Evolutionary conservation across 2,329 filamentous ascomycete genomes (phyloP).

Genomic region (Ambrosiella beaveri): DNA sequence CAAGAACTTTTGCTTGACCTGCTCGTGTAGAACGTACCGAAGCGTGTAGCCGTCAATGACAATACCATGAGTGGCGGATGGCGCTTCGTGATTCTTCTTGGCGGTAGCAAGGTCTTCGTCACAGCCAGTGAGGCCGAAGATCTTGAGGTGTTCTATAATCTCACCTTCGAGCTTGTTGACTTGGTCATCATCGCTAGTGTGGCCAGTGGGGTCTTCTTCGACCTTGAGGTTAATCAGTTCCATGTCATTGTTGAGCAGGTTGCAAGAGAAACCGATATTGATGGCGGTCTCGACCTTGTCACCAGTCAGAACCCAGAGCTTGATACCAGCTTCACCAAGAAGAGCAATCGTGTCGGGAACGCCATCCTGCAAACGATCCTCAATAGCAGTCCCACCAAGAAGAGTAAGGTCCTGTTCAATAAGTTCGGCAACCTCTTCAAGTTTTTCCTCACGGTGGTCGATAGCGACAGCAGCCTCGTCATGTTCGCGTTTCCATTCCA

Average conservation of each 20-base stretch:
- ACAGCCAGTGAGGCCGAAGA: conserved; percentile 65
- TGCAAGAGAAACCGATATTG: conserved; percentile 99
- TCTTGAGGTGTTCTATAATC: conserved; percentile 53
- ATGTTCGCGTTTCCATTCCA: conserved; percentile 69
- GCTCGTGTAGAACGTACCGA: conserved; percentile 68
- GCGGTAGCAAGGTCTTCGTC: conserved; percentile 71
- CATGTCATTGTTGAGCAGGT: conserved; percentile 94
- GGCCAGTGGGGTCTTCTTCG: conserved; percentile 48
- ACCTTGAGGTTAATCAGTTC: conserved; percentile 83
- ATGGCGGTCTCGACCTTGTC: conserved; percentile 99
- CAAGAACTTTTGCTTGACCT: conserved; percentile 78
- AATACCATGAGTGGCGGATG: conserved; percentile 73
- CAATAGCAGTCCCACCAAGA: conserved; percentile 87
- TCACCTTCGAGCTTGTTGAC: conserved; percentile 46
- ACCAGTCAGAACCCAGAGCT: conserved; percentile 93
- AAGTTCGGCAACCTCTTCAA: conserved; percentile 73
- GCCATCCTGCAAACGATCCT: conserved; percentile 90
- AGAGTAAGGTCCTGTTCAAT: conserved; percentile 84
- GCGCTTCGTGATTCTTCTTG: conserved; percentile 68
- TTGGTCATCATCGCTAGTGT: conserved; percentile 30
- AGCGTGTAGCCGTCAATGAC: conserved; percentile 92
- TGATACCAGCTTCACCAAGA: conserved; percentile 84
- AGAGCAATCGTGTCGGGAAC: conserved; percentile 91
- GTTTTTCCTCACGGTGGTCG: conserved; percentile 74
- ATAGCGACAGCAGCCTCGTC: conserved; percentile 74